Conservation (phyloP, 495 filamentous ascomycete species). For the Oidiodendron maius region DNA sequence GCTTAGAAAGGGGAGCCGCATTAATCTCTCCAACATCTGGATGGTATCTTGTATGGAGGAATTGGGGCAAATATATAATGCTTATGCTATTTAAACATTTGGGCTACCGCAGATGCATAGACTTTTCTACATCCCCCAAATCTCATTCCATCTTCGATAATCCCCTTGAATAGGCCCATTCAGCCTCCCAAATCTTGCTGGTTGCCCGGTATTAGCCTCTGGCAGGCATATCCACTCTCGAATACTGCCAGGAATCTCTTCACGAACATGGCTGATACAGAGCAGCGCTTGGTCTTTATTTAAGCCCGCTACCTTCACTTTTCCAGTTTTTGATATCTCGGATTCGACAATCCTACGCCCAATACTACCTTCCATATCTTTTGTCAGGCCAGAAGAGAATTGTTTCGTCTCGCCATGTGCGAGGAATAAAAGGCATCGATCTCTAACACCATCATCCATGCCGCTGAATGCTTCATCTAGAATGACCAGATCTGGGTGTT, state of each 20-base stretch:
- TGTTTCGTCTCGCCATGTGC: slow-evolving; percentile 48
- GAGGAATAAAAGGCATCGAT: slow-evolving; percentile 79
- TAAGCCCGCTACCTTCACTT: slow-evolving; percentile 46
- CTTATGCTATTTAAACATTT: neutral
- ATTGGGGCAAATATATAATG: too few relatives aligned
- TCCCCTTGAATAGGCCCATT: slow-evolving; percentile 49
- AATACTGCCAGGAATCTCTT: slow-evolving; percentile 79
- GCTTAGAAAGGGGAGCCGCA: neutral
- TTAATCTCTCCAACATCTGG: too few relatives aligned
- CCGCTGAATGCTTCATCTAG: slow-evolving; percentile 92
- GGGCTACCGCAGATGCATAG: neutral
- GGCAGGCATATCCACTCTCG: slow-evolving; percentile 78
- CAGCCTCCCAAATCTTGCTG: slow-evolving; percentile 52
- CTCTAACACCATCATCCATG: slow-evolving; percentile 73
- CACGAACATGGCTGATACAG: slow-evolving; percentile 80
- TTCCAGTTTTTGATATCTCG: slow-evolving; percentile 29
- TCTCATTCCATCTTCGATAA: slow-evolving; percentile 48
- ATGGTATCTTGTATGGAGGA: too few relatives aligned
- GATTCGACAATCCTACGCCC: slow-evolving; percentile 31
- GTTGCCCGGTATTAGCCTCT: slow-evolving; percentile 46
- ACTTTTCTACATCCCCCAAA: slow-evolving; percentile 47
- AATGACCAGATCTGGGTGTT: slow-evolving; percentile 80
- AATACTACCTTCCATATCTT: slow-evolving; percentile 1
- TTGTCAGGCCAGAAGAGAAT: slow-evolving; percentile 19
- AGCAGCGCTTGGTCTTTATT: slow-evolving; percentile 69